Evolutionary conservation across 768 basidiomycete genomes (phyloP), one percentile per base, ranked within the genome.

Genomic region (Leccinum ochraceum): DNA sequence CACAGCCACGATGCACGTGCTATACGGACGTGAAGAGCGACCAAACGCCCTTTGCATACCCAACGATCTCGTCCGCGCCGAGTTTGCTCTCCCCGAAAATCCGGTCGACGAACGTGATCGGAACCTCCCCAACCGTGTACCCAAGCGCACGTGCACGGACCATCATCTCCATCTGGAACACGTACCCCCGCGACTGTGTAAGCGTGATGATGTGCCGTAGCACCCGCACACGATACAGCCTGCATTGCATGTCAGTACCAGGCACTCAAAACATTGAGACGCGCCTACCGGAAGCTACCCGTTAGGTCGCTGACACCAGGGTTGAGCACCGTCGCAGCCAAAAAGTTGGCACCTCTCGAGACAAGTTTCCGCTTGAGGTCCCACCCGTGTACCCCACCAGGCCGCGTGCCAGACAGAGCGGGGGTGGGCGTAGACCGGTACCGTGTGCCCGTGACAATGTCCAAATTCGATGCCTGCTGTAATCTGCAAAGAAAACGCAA

Each of bases 121-220:
- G 94, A 26, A 96, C 84, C 73, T 96, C 94, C 4, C 93, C 94
- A 0, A 96, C 86, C 4, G 82, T 85, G 75, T 94, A 95, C 6
- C 92, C 93, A 58, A 92, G 76, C 2, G 90, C 85, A 22, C 87
- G 83, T 5, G 94, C 94, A 1, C 94, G 85, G 20, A 94, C 94
- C 84, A 95, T 95, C 89, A 95, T 96, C 73, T 96, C 94, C 94
- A 96, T 96, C 80, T 96, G 94, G 79, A 96, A 95, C 32, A 96
- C 94, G 67, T 95, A 96, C 9, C 94, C 94, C 64, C 91, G 90
- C 3, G 93, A 94, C 62, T 88, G 83, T 2, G 90, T 94, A 64
- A 88, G 82, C 5, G 88, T 84, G 67, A 96, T 95, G 69, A 96
- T 90, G 65, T 93, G 86, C 53, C 83, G 84, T 57, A 96, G 79